phyloP scores from a whole-genome alignment of 805 yeast species.

The Nakazawaea sp. region DNA sequence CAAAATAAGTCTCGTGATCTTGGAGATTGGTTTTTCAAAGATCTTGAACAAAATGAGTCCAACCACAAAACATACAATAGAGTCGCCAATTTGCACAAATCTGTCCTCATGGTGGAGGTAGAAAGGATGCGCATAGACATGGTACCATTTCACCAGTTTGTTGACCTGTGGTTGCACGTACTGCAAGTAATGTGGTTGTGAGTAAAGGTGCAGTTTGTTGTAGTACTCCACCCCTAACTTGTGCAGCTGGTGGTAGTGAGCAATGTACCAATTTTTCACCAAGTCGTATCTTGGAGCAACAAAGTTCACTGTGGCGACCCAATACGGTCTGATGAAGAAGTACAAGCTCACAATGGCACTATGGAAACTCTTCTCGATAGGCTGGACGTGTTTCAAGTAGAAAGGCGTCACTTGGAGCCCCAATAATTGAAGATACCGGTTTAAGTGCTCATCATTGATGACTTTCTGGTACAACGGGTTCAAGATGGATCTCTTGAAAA shows the following conservation, averaged over 20 bases:
- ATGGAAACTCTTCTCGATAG: neutral
- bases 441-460: neutral
- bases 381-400: slow-evolving; percentile 1
- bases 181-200: neutral
- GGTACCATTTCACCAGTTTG: neutral
- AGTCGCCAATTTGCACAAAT: neutral
- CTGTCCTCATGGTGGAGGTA: slow-evolving; percentile 1
- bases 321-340: slow-evolving; percentile 4
- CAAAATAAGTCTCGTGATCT: neutral
- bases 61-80: neutral
- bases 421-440: neutral
- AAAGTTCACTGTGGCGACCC: neutral
- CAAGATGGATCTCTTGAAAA: neutral
- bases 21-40: slow-evolving; percentile 1
- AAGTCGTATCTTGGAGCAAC: slow-evolving; percentile 1
- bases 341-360: neutral
- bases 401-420: slow-evolving; percentile 2
- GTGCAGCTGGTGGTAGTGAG: neutral
- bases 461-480: neutral
- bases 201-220: neutral
- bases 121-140: slow-evolving; percentile 2
- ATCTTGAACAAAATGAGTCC: slow-evolving; percentile 6
- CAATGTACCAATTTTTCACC: neutral
- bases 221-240: no score
- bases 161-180: neutral